Evolutionary conservation across 2,329 filamentous ascomycete species (phyloP).

Genomic region (Emmonsiellopsis sp.): DNA sequence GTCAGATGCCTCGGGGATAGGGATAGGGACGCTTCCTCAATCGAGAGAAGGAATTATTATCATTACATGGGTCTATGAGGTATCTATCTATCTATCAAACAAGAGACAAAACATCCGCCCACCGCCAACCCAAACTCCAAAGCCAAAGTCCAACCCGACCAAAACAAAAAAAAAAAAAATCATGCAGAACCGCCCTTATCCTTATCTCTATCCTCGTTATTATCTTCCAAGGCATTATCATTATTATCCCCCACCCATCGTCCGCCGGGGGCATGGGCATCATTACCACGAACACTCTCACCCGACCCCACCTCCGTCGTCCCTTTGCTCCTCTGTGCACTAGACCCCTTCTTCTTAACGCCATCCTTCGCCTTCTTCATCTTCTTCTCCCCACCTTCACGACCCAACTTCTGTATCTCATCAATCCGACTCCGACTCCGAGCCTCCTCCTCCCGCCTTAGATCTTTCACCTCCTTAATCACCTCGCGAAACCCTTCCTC

Average conservation of each 20-base stretch:
- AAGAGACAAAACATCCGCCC: no score
- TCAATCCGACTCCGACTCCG: slow-evolving; percentile 1
- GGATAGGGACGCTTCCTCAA: no score
- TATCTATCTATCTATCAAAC: no score
- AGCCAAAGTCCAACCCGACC: no score
- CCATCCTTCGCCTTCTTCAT: neutral
- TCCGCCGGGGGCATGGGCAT: neutral
- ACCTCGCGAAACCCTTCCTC: slow-evolving; percentile 86
- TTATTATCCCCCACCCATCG: neutral
- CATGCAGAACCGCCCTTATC: no score
- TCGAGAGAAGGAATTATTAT: no score
- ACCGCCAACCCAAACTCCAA: no score
- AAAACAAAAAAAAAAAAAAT: no score
- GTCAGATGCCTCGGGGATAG: no score
- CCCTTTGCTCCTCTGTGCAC: neutral
- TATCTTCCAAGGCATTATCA: no score
- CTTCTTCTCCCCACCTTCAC: neutral
- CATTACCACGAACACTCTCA: neutral
- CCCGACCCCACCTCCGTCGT: neutral
- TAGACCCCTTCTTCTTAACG: neutral
- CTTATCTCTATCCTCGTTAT: no score
- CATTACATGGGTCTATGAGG: no score
- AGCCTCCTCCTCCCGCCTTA: slow-evolving; percentile 34
- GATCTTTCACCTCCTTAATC: slow-evolving; percentile 65
- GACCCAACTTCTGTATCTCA: neutral